Percentiles rank a stretch among this genome's conserved stretches.
These are phyloP conservation scores for Helotiales sp. DNA, from an alignment of 2,329 filamentous ascomycete genomes.

Conservation along the genomic window DNA sequence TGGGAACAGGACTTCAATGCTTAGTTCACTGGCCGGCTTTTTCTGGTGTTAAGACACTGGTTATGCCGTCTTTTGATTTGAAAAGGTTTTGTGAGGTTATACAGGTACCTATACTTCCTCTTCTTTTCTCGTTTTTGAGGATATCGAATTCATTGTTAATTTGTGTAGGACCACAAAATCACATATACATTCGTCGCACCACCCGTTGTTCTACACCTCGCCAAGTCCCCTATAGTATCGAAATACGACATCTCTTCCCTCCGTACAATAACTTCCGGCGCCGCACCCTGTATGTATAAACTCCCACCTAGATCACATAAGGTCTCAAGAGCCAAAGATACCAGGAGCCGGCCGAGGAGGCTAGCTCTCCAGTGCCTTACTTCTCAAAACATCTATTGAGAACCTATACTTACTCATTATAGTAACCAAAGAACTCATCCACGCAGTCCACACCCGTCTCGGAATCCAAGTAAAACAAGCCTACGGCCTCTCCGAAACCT, in stretches of 20 bases:
- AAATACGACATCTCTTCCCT: slow-evolving; percentile 77
- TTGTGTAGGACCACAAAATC: slow-evolving; percentile 68
- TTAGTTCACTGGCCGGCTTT: slow-evolving; percentile 67
- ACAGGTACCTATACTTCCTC: not conserved
- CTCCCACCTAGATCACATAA: no score
- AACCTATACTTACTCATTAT: no score
- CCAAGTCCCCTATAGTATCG: slow-evolving; percentile 72
- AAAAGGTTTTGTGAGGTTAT: slow-evolving; percentile 67
- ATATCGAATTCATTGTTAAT: not conserved
- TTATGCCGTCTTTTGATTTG: slow-evolving; percentile 78
- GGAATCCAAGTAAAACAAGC: slow-evolving; percentile 82
- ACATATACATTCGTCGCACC: slow-evolving; percentile 80
- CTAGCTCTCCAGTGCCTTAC: no score
- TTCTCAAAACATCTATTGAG: no score
- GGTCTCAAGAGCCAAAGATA: no score
- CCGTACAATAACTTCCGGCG: slow-evolving; percentile 79
- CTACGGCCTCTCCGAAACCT: slow-evolving; percentile 86
- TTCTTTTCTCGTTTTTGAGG: no score
- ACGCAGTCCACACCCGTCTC: slow-evolving; percentile 70
- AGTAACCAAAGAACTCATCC: slow-evolving; percentile 73
- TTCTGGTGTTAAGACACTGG: slow-evolving; percentile 62
- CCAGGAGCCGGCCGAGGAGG: no score
- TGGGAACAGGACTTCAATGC: slow-evolving; percentile 53
- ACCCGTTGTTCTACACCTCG: slow-evolving; percentile 74
- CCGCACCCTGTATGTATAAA: no score